Evolutionary conservation across 805 yeast genomes (phyloP), one percentile per base, ranked within the genome.

Genomic region (Zygosaccharomyces rouxii): DNA sequence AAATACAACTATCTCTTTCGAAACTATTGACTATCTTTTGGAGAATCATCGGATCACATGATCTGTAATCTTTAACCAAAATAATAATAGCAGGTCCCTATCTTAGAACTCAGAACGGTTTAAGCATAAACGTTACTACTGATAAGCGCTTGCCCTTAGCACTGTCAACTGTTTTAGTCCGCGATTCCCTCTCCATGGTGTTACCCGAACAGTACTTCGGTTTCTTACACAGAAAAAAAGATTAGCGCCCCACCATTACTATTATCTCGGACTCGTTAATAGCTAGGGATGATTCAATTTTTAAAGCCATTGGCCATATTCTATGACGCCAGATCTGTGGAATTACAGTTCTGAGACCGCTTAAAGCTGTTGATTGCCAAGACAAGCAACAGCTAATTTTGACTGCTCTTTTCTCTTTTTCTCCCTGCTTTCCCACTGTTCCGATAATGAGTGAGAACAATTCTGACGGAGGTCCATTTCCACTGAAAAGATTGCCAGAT

Each of bases 401-500:
- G 9, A 7, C 11, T 38, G 13, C 33, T 7, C 16, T 18, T 16
- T 18, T 14, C 10, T 4, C 9, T 18, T 23, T 14, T 41, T 19
- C 25, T 11, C 22, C 19, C 10, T n/a, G 9, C 28, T 30, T n/a
- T 23, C 19, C 30, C n/a, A 29, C 11, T 25, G 10, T 25, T 9
- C 28, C 28, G 10, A 25, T 9, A 22, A 41, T 41, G 44, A 16
- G 11, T 41, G 35, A 26, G 11, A 10, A 41, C 28, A 18, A 41
- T 16, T 29, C 16, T 29, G 37, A 29, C 4, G 16, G 26, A 19
- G 14, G 28, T 18, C 35, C 44, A 13, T 58, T 60, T 46, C 62
- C 62, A 11, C 40, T 60, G 23, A 31, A 46, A 13, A 39, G 21
- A 18, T 38, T 64, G 22, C 62, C 67, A 1, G 66, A 64, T 48